Base-by-base conservation (phyloP, 768 basidiomycete species). In the Pisolithus microcarpus region DNA sequence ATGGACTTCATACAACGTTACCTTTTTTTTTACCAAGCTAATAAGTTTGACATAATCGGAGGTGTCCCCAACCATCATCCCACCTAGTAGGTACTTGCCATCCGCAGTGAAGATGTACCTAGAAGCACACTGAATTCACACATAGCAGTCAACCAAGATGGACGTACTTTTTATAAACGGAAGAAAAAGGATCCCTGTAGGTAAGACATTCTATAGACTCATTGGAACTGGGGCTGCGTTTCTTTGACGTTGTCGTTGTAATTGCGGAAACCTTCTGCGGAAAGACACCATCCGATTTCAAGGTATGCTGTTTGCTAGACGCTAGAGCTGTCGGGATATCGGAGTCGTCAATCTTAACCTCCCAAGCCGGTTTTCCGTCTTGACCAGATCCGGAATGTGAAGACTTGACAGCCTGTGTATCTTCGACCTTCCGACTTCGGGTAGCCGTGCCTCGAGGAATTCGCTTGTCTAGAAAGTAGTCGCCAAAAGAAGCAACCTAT, bases 51-150 rank as follows among this genome's bases (percentile, higher is more conserved):
- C 75, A 58, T 81, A 86, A 60, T 84, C 81, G 36, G 70, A 72
- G 9, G 78, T 78, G 58, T 85, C 83, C 3, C 85, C 86, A n/a
- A 89, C 77, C 84, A 87, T 84, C 77, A 86, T 85, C 4, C 86
- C 86, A 11, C 86, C 86, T 4, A 89, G 66, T 11, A 89, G 70
- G 56, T 84, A 75, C 64, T 82, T 81, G 10, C 85, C 86, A 58
- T 87, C 84, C 7, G 74, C 74, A 10, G 76, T 82, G 62, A 87
- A 87, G 39, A 87, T 77, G 54, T 84, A 86, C 60, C 73, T 74
- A 34, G 46, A 7, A 11, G 49, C 7, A 38, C 31, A 55, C n/a
- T 19, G 34, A 37, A 26, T 19, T 23, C 5, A 19, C 31, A 23
- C 30, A 15, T 1, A 7, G 26, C 13, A 28, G 28, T 7, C 36